phyloP scores from a whole-genome alignment of 129 eudicot genomes.

The Lactuca saligna region DNA sequence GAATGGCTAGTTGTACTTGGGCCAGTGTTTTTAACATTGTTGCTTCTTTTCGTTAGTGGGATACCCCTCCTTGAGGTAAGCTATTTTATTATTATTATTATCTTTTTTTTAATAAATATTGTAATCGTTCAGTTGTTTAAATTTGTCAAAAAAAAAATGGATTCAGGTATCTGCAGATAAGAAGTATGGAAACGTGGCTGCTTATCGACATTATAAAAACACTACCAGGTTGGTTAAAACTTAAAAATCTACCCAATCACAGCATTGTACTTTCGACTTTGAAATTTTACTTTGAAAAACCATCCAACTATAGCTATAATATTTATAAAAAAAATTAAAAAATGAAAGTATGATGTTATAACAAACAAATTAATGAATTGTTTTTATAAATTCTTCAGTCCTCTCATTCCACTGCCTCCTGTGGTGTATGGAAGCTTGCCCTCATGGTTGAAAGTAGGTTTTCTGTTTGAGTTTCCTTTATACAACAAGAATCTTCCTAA shows the following conservation, averaged over 20 bases:
- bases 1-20: constrained; percentile 95
- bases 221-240: constrained; percentile 59
- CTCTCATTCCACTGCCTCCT: constrained; percentile 80
- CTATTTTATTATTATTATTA: not conserved
- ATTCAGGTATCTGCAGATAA: constrained; percentile 89
- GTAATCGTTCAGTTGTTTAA: constrained; percentile 3
- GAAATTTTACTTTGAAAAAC: too few species aligned
- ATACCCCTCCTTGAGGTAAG: constrained; percentile 93
- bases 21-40: constrained; percentile 74
- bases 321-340: too few species aligned
- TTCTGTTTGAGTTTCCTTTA: constrained; percentile 86
- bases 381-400: constrained; percentile 43
- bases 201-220: constrained; percentile 64
- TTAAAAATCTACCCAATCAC: too few species aligned
- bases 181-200: constrained; percentile 69
- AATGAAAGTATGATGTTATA: too few species aligned
- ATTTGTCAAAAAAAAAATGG: constrained; percentile 16
- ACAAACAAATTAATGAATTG: too few species aligned
- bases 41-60: constrained; percentile 94
- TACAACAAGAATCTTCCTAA: constrained; percentile 77
- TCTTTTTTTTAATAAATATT: not conserved
- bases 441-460: constrained; percentile 64
- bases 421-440: constrained; percentile 65
- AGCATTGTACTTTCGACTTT: too few species aligned
- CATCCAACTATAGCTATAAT: too few species aligned